Evolutionary conservation across 2,329 filamentous ascomycete genomes (phyloP).

Genomic region (Emergomyces pasteurianus): DNA sequence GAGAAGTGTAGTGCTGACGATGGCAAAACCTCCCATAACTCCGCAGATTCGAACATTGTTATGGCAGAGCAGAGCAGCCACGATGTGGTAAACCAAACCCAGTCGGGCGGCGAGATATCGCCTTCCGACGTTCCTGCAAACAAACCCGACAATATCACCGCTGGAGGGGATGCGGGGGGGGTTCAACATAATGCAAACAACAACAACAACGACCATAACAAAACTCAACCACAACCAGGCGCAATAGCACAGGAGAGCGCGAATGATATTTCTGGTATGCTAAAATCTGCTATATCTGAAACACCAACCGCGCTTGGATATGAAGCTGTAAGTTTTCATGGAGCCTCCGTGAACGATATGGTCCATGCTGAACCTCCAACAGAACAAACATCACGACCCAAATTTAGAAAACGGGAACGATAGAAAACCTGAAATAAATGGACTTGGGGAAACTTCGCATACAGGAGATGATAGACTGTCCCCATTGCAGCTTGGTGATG

Average conservation of each 20-base stretch:
- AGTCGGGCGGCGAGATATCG: conserved; percentile 52
- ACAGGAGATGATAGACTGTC: conserved; percentile 29
- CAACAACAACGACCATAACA: neutral
- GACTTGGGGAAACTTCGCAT: conserved; percentile 24
- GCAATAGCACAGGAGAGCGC: conserved; percentile 11
- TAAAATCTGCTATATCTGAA: conserved; percentile 8
- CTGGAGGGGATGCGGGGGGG: conserved; percentile 38
- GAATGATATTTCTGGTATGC: conserved; percentile 13
- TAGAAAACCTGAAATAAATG: conserved; percentile 29
- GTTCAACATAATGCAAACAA: conserved; percentile 23
- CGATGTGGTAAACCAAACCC: conserved; percentile 60
- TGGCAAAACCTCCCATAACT: conserved; percentile 12
- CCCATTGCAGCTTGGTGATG: conserved; percentile 25
- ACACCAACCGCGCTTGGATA: conserved; percentile 7
- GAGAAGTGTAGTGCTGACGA: conserved; percentile 22
- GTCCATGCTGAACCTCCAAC: neutral
- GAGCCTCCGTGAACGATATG: neutral
- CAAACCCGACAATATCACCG: conserved; percentile 42
- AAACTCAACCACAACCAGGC: conserved; percentile 17
- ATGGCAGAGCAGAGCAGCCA: conserved; percentile 60
- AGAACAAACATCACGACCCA: neutral
- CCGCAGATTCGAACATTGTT: conserved; percentile 47
- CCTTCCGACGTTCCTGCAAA: conserved; percentile 55
- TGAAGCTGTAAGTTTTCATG: neutral
- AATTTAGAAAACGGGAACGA: neutral